phyloP scores from a whole-genome alignment of 768 basidiomycete species.

The Tephrocybe sp. region DNA sequence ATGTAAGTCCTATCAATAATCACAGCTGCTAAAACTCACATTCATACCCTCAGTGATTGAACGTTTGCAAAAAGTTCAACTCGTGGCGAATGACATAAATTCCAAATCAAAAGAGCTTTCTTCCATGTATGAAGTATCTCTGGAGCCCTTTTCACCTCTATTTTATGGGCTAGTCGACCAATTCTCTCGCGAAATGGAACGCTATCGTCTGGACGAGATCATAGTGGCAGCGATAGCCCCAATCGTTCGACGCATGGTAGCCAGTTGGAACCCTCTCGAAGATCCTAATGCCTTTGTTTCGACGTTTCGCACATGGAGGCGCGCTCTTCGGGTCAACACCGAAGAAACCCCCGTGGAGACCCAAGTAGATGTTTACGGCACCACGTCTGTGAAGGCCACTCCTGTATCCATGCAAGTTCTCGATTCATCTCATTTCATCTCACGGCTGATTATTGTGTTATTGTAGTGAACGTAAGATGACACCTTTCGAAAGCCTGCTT shows the following conservation, averaged over 20 bases:
- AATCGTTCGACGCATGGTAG: conserved; percentile 68
- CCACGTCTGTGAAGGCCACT: conserved; percentile 30
- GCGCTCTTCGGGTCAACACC: conserved; percentile 59
- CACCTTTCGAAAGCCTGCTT: conserved; percentile 89
- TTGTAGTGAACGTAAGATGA: conserved; percentile 71
- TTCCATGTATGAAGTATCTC: conserved; percentile 65
- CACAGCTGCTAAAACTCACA: neutral
- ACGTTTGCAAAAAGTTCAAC: conserved; percentile 73
- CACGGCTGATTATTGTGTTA: neutral
- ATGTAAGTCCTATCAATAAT: conserved; percentile 43
- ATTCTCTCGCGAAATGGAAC: conserved; percentile 73
- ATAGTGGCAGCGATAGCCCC: conserved; percentile 92
- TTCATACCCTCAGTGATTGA: conserved; percentile 57
- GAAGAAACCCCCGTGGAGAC: conserved; percentile 40
- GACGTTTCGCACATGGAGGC: conserved; percentile 70
- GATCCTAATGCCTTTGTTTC: conserved; percentile 66
- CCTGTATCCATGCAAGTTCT: conserved; percentile 35
- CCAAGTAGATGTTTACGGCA: conserved; percentile 61
- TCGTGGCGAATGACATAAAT: conserved; percentile 73
- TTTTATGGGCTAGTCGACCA: conserved; percentile 74
- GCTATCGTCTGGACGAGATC: conserved; percentile 84
- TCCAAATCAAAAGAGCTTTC: conserved; percentile 62
- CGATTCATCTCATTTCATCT: neutral
- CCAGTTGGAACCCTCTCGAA: conserved; percentile 82
- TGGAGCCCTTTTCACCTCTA: conserved; percentile 71